These are phyloP conservation scores for Centella asiatica DNA, from an alignment of 129 eudicot genomes.

Conservation along the genomic window DNA sequence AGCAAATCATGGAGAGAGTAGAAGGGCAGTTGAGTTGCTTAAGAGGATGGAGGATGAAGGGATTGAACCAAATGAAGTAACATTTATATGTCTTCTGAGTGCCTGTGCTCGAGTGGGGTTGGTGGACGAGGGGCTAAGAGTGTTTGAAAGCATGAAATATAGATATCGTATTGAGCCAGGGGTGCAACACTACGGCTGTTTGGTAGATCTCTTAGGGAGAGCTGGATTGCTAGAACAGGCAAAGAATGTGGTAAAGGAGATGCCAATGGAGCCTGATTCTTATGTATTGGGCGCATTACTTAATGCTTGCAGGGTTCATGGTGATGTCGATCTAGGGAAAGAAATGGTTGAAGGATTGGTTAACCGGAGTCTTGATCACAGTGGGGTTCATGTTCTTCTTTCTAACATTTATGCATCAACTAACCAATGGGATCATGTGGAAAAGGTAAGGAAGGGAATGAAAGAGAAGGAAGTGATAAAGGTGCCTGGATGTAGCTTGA, in stretches of 20 bases:
- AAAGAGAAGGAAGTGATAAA: conserved; percentile 43
- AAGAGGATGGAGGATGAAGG: conserved; percentile 47
- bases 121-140: conserved; percentile 45
- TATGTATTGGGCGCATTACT: conserved; percentile 61
- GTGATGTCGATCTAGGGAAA: conserved; percentile 38
- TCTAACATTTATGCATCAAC: conserved; percentile 66
- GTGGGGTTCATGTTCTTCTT: conserved; percentile 63
- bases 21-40: conserved; percentile 31
- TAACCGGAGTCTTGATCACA: conserved; percentile 29
- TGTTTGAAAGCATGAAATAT: conserved; percentile 41
- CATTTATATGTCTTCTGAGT: conserved; percentile 43
- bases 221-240: conserved; percentile 61
- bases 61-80: conserved; percentile 53
- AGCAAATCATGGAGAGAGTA: conserved; percentile 59
- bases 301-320: conserved; percentile 58
- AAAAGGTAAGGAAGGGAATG: conserved; percentile 51
- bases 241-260: conserved; percentile 28
- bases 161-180: conserved; percentile 47
- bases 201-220: conserved; percentile 66
- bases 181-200: conserved; percentile 59
- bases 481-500: conserved; percentile 59
- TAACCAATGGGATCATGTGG: conserved; percentile 59
- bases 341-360: conserved; percentile 35
- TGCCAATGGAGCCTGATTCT: conserved; percentile 67
- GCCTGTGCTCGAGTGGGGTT: conserved; percentile 63